phyloP scores from a whole-genome alignment of 352 stramenopile species.

The Globisporangium orthogonon region DNA sequence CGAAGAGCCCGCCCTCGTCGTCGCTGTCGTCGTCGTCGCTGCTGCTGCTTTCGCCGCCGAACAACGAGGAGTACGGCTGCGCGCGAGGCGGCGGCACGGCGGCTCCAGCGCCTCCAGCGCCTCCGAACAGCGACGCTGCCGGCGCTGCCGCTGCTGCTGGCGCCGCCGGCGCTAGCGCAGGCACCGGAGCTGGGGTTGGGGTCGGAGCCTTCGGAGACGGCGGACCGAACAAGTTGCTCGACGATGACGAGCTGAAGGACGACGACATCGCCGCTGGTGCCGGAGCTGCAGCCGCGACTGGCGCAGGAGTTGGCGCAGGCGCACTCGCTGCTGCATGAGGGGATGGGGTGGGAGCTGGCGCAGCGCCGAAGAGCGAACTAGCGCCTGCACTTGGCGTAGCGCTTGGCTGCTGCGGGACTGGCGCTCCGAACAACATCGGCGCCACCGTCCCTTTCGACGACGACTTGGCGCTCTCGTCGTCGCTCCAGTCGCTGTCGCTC shows the following conservation, averaged over 20 bases:
- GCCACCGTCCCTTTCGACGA: slow-evolving; percentile 9
- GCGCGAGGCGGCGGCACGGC: slow-evolving; percentile 11
- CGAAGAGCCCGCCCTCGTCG: slow-evolving; percentile 72
- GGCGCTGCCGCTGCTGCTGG: not conserved
- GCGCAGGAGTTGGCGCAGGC: not conserved
- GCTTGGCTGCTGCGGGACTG: too few species aligned
- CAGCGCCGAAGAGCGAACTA: slow-evolving; percentile 1
- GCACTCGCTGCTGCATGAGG: not conserved
- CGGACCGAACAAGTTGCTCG: not conserved
- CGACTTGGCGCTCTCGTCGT: slow-evolving; percentile 27
- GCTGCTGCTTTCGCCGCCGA: slow-evolving; percentile 48
- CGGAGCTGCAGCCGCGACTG: not conserved
- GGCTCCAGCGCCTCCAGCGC: slow-evolving; percentile 1
- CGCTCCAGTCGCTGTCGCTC: slow-evolving; percentile 61
- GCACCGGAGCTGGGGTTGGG: not conserved
- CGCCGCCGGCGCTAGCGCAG: not conserved
- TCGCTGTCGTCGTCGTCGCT: slow-evolving; percentile 69
- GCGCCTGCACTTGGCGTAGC: too few species aligned
- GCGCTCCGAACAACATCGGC: slow-evolving; percentile 25
- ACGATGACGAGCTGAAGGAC: not conserved
- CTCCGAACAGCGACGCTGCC: slow-evolving; percentile 16
- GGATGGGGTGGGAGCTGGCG: not conserved
- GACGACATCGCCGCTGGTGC: not conserved
- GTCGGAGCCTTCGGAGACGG: not conserved
- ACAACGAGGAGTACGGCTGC: slow-evolving; percentile 53